A percentile compares a stretch with the other conserved stretches of the same genome.
Conservation (phyloP, 73 alveolate genomes). For the Urostyla sp. region DNA sequence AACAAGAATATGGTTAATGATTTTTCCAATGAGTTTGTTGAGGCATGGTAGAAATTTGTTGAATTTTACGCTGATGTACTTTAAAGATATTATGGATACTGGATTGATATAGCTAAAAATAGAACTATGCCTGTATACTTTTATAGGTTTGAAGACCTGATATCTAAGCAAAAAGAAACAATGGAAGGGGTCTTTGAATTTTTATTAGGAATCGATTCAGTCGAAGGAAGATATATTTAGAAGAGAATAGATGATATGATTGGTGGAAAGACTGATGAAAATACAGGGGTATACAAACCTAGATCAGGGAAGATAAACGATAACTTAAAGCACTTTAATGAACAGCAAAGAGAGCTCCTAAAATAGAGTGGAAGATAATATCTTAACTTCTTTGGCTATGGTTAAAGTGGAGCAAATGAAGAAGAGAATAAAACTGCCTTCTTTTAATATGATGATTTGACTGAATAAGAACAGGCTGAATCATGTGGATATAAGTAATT, state of each 20-base stretch:
- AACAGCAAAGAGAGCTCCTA: neutral
- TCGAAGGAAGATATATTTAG: neutral
- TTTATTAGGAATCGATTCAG: neutral
- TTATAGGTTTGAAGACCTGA: neutral
- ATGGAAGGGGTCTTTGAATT: neutral
- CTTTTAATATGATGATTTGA: no score
- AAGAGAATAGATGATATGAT: neutral
- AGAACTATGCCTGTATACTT: neutral
- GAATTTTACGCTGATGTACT: no score
- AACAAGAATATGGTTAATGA: no score
- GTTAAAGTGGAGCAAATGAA: no score
- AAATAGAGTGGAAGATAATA: neutral
- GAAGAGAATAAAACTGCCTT: no score
- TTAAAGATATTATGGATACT: no score
- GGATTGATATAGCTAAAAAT: neutral
- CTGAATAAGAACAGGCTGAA: no score
- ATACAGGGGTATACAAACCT: neutral
- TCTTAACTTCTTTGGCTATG: neutral
- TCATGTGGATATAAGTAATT: no score
- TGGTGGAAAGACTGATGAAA: neutral
- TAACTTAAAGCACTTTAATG: neutral
- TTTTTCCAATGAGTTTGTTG: no score
- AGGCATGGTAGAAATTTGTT: no score
- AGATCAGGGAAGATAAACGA: neutral
- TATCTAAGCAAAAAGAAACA: neutral